Evolutionary conservation across 768 basidiomycete species (phyloP).

Genomic region (Tylopilus balloui): DNA sequence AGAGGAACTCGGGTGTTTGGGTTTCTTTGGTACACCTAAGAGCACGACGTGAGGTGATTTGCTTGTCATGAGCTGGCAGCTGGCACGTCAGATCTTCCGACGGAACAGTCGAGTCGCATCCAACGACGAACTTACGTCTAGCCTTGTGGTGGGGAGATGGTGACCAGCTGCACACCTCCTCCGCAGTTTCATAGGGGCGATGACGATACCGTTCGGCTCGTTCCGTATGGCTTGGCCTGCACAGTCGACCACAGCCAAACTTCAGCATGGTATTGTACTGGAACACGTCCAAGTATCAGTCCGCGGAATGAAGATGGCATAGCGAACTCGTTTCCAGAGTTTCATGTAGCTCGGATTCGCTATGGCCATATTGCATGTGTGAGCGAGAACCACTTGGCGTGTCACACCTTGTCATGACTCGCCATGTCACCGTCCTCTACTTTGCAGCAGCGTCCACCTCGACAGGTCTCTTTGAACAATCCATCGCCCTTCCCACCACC

Average conservation of each 20-base stretch:
- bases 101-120: not conserved
- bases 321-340: too few relatives aligned
- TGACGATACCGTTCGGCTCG: not conserved
- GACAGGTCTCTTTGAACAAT: constrained; percentile 53
- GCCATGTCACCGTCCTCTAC: constrained; percentile 44
- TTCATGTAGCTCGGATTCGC: too few relatives aligned
- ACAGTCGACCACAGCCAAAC: too few relatives aligned
- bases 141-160: too few relatives aligned
- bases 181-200: too few relatives aligned
- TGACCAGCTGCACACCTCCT: too few relatives aligned
- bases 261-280: too few relatives aligned
- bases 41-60: constrained; percentile 23
- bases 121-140: not conserved
- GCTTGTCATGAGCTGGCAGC: constrained; percentile 13
- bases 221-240: not conserved
- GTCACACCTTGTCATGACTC: not conserved
- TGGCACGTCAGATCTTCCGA: not conserved
- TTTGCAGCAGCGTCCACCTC: constrained; percentile 68
- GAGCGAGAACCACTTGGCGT: too few relatives aligned
- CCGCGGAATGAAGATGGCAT: too few relatives aligned
- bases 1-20: constrained; percentile 22
- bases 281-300: too few relatives aligned
- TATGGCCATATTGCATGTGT: too few relatives aligned
- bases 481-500: constrained; percentile 45
- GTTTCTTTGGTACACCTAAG: constrained; percentile 22